Base-by-base conservation (phyloP, 2,329 filamentous ascomycete genomes). In the Alternaria sp. region DNA sequence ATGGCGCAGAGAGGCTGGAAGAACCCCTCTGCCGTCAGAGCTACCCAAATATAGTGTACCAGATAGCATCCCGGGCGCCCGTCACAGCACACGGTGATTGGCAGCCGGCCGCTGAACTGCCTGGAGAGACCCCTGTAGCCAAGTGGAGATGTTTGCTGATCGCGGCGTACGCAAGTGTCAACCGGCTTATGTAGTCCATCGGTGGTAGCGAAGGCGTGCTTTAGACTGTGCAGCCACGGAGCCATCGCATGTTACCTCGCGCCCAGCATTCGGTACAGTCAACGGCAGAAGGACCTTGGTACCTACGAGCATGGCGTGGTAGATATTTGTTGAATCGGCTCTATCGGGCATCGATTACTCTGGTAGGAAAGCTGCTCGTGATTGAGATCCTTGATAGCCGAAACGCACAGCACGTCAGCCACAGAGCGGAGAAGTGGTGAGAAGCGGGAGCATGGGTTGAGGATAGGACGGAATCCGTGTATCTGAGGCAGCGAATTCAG, bases 121-220 rank as follows among this genome's bases (percentile, higher is more conserved):
- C 44, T 73, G 71, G 73, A 70, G 68, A 69, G 51, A 66, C 64
- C 74, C 74, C 74, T 78, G 76, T 72, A 72, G 67, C 58, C 65
- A 51, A 64, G 76, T 77, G 75, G 76, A 75, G 71, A 74, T 77
- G 74, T 77, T 77, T 78, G 75, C 74, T 78, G 73, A 77, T 76
- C 70, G 69, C 68, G 66, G 67, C 68, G 67, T 60, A 55, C 51
- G 64, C 72, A 73, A 60, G 57, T 63, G 50, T 63, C 67, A 75
- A 70, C 73, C 74, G 70, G 69, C 71, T 70, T 67, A 43, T 71
- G 66, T 70, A 70, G 64, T 58, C 46, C 62, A 58, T 68, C 64
- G 57, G 56, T 64, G 58, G 66, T 66, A 66, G 65, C 68, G 67
- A 68, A 62, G 69, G 67, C 64, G 67, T 71, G 65, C 68, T 63